Evolutionary conservation across 139 green algal genomes (phyloP).

Genomic region (Picochlorum sp.): DNA sequence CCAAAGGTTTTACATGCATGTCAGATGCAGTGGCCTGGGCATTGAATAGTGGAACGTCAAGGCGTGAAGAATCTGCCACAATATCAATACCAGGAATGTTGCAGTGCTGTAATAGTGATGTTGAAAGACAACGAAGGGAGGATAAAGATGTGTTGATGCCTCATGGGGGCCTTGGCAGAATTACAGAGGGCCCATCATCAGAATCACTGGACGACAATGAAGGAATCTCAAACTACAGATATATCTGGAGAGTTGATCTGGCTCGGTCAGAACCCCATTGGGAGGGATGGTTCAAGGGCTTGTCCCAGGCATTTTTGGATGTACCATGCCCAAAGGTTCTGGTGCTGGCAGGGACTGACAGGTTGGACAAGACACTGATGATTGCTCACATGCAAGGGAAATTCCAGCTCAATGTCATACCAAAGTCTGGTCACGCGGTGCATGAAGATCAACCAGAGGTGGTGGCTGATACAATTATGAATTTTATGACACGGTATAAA

Average conservation of each 20-base stretch:
- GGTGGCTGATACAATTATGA: slow-evolving; percentile 47
- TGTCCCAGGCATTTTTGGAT: slow-evolving; percentile 71
- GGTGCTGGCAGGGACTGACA: slow-evolving; percentile 85
- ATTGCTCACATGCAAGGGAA: slow-evolving; percentile 95
- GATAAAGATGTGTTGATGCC: too few relatives aligned
- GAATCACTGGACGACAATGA: not conserved
- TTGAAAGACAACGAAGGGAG: not conserved
- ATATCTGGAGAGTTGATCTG: slow-evolving; percentile 65
- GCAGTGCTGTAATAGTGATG: too few relatives aligned
- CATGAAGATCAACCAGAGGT: slow-evolving; percentile 78
- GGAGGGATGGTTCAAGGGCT: slow-evolving; percentile 79
- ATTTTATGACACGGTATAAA: slow-evolving; percentile 68
- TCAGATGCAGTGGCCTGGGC: slow-evolving; percentile 49
- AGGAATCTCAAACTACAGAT: not conserved
- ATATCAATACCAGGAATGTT: slow-evolving; percentile 67
- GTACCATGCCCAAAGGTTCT: slow-evolving; percentile 66
- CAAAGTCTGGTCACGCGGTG: slow-evolving; percentile 82
- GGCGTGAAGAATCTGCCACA: slow-evolving; percentile 28
- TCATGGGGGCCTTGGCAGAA: slow-evolving; percentile 1
- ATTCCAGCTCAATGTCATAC: slow-evolving; percentile 87
- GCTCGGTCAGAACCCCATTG: slow-evolving; percentile 55
- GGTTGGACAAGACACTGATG: slow-evolving; percentile 77
- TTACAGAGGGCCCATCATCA: not conserved
- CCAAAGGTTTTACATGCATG: slow-evolving; percentile 41
- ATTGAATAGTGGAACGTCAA: slow-evolving; percentile 35